Conservation (phyloP, 2,329 filamentous ascomycete species). For the Fusarium albosuccineum region DNA sequence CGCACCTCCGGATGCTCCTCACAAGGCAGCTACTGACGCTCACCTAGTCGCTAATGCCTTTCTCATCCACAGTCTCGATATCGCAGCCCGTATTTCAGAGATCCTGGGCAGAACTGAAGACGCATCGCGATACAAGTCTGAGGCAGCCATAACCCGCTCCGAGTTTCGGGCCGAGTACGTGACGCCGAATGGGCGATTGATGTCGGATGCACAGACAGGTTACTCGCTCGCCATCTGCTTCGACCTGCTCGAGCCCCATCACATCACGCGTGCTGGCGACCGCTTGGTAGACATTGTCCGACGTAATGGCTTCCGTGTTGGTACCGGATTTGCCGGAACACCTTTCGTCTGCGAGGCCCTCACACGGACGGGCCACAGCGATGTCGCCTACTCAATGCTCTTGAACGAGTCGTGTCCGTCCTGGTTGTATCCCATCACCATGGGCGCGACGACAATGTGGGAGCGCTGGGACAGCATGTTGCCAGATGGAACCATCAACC, state of each 20-base stretch:
- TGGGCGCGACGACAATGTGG: slow-evolving; percentile 58
- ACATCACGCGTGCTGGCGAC: slow-evolving; percentile 23
- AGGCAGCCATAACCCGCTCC: slow-evolving; percentile 27
- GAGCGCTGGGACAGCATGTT: slow-evolving; percentile 59
- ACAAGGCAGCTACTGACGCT: slow-evolving; percentile 54
- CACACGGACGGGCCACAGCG: slow-evolving; percentile 23
- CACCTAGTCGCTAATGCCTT: slow-evolving; percentile 62
- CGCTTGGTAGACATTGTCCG: slow-evolving; percentile 35
- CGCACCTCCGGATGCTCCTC: slow-evolving; percentile 56
- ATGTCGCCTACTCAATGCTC: slow-evolving; percentile 54
- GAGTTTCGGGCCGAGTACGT: slow-evolving; percentile 41
- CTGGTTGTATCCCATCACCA: slow-evolving; percentile 55
- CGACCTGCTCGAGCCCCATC: slow-evolving; percentile 21
- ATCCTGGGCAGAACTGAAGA: slow-evolving; percentile 47
- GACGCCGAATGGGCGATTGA: slow-evolving; percentile 34
- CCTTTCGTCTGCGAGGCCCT: slow-evolving; percentile 48
- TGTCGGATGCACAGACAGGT: slow-evolving; percentile 42
- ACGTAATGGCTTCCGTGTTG: slow-evolving; percentile 36
- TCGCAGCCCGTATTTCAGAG: slow-evolving; percentile 52
- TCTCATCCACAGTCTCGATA: slow-evolving; percentile 57
- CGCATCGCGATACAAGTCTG: slow-evolving; percentile 14
- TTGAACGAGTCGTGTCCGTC: slow-evolving; percentile 51
- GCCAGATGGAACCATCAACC: slow-evolving; percentile 54
- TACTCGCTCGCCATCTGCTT: slow-evolving; percentile 44
- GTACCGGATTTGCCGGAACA: slow-evolving; percentile 55